Percentiles rank a stretch among this genome's conserved stretches.
Conservation (phyloP, 192 early-diverging fungal species). For the Rhizoclosmatium globosum region DNA sequence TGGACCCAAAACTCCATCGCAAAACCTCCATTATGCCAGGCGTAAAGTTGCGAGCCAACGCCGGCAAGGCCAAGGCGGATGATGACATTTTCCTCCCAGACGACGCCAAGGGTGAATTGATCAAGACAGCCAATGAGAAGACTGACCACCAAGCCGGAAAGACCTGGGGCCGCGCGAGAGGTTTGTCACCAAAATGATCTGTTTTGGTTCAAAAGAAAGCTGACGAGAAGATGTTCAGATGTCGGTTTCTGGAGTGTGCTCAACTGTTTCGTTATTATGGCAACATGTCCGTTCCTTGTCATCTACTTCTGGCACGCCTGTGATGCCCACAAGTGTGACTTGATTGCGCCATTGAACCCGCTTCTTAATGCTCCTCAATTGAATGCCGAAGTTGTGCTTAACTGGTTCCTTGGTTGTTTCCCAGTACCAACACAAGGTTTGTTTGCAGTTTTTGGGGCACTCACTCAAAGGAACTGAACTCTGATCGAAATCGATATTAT, state of each 20-base stretch:
- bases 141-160: conserved; percentile 66
- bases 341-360: conserved; percentile 62
- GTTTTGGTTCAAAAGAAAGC: not conserved
- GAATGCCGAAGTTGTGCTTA: conserved; percentile 20
- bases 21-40: not conserved
- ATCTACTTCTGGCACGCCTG: conserved; percentile 76
- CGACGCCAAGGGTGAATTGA: conserved; percentile 5
- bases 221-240: conserved; percentile 18
- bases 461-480: conserved; percentile 10
- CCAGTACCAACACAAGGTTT: conserved; percentile 52
- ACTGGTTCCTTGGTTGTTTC: conserved; percentile 43
- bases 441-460: not conserved
- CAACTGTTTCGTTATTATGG: conserved; percentile 63
- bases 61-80: not conserved
- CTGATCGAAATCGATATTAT: not conserved
- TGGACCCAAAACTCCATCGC: not conserved
- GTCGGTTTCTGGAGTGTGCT: conserved; percentile 56
- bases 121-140: conserved; percentile 30
- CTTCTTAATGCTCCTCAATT: conserved; percentile 38
- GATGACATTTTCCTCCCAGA: not conserved
- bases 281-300: conserved; percentile 70
- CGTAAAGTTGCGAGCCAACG: not conserved
- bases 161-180: conserved; percentile 79
- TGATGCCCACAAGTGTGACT: conserved; percentile 69
- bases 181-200: conserved; percentile 40